Percentiles rank a stretch among this genome's conserved stretches.
Evolutionary conservation across 2,329 filamentous ascomycete species (phyloP).

Genomic region (Elsinoe ampelina): DNA sequence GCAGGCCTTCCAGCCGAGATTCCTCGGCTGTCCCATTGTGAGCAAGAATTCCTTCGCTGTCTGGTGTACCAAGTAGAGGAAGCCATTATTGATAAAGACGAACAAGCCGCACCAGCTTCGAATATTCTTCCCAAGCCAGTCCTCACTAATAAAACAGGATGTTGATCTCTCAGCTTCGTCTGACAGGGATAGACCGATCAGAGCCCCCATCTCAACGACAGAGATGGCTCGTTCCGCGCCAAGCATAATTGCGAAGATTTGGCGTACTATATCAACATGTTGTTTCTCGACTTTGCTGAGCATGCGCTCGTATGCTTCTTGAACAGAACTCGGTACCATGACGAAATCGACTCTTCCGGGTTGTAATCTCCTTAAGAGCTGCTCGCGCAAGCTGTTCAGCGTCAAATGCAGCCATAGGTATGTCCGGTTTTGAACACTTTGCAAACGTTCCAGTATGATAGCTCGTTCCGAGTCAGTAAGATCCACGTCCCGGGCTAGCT

Average conservation of each 20-base stretch:
- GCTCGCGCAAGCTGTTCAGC: slow-evolving; percentile 18
- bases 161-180: background rate
- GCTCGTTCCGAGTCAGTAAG: no score
- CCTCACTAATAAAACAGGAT: background rate
- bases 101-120: slow-evolving; percentile 22
- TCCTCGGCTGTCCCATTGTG: background rate
- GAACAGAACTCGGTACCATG: slow-evolving; percentile 20
- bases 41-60: slow-evolving; percentile 25
- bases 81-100: slow-evolving; percentile 19
- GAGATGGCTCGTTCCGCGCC: slow-evolving; percentile 21
- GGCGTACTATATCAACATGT: slow-evolving; percentile 4
- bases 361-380: slow-evolving; percentile 16
- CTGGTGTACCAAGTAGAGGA: slow-evolving; percentile 25
- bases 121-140: slow-evolving; percentile 6
- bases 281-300: slow-evolving; percentile 11
- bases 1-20: background rate
- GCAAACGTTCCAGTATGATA: slow-evolving; percentile 4
- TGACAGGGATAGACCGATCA: slow-evolving; percentile 17
- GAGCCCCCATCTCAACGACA: slow-evolving; percentile 21
- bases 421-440: slow-evolving; percentile 22
- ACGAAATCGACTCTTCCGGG: slow-evolving; percentile 13
- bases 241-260: slow-evolving; percentile 23
- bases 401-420: slow-evolving; percentile 25
- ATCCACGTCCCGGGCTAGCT: no score
- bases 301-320: slow-evolving; percentile 25